Base-by-base conservation (phyloP, 1,284 basidiomycete species). In the Golubevia sp. region DNA sequence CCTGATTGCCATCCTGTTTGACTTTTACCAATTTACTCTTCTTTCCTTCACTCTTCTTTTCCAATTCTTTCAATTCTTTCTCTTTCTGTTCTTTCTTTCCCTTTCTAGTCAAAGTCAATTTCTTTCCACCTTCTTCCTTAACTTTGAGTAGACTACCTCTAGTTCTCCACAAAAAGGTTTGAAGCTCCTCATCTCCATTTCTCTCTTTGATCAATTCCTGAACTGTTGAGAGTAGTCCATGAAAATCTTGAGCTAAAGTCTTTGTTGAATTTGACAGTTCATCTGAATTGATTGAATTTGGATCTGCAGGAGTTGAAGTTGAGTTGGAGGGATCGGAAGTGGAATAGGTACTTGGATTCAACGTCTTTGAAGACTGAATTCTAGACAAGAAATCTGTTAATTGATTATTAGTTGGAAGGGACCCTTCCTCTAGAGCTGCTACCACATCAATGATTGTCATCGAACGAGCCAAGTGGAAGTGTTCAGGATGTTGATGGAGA, bases 361-460 rank as follows among this genome's bases (percentile, higher is more conserved):
- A 50, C 1, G n/a, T 34, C 13, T 34, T 44, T 23, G 4, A 63
- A 44, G 4, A 5, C 11, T 11, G 30, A 34, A 34, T 34, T 11
- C 5, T 5, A 11, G 4, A 3, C 11, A 34, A 5, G 11, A 50
- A 38, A 1, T 34, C 15, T 1, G 18, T 3, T 4, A 54, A 34
- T 30, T 63, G 62, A 49, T 49, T 24, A 48, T 62, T 63, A 8
- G 62, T 62, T 13, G 62, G 62, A n/a, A 63, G 24, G 1, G 59
- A 27, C 15, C 62, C 62, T 56, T 61, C 62, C 20, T 44, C 27
- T 30, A 63, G 25, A n/a, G 56, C 62, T 20, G 62, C 62, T 23
- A 56, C 23, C 6, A 59, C 58, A 51, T 63, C 62, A 6, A 63
- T 51, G 13, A 63, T 27, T 13, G 62, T 63, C 62, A 63, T 63